phyloP scores from a whole-genome alignment of 140 eudicot genomes.

The Artemisia princeps region DNA sequence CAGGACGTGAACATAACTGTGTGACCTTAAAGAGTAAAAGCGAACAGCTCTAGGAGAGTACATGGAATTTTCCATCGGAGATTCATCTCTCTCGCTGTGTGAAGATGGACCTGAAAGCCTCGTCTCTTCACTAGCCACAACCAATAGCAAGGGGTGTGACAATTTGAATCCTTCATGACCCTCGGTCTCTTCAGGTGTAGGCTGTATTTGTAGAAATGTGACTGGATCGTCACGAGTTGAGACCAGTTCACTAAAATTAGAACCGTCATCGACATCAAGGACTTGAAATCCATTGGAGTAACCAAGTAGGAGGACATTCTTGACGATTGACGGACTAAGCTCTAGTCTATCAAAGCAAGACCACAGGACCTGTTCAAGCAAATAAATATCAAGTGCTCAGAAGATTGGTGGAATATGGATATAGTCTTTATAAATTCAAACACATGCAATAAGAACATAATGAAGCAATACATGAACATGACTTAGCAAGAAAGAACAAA shows the following conservation, averaged over 20 bases:
- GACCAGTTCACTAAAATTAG: conserved; percentile 66
- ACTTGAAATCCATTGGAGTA: conserved; percentile 92
- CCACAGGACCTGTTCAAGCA: conserved; percentile 69
- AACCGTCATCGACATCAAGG: conserved; percentile 83
- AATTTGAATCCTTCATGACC: conserved; percentile 57
- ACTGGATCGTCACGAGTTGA: conserved; percentile 89
- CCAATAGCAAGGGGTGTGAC: conserved; percentile 79
- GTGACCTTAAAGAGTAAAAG: conserved; percentile 73
- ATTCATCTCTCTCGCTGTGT: conserved; percentile 52
- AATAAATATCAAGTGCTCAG: not conserved
- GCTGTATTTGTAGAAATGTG: conserved; percentile 87
- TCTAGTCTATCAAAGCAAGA: conserved; percentile 88
- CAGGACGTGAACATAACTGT: conserved; percentile 66
- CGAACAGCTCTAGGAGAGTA: conserved; percentile 66
- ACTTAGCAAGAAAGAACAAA: not conserved
- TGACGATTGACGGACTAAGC: conserved; percentile 45
- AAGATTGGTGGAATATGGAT: conserved; percentile 5
- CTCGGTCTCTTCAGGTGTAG: conserved; percentile 54
- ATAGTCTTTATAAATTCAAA: not conserved
- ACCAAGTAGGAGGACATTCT: conserved; percentile 79
- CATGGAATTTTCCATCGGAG: conserved; percentile 36
- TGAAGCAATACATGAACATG: not conserved
- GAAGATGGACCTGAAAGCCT: conserved; percentile 31
- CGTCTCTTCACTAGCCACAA: conserved; percentile 79
- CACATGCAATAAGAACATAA: not conserved